Base-by-base conservation (phyloP, 208 protist genomes). In the Acanthamoeba healyi region DNA sequence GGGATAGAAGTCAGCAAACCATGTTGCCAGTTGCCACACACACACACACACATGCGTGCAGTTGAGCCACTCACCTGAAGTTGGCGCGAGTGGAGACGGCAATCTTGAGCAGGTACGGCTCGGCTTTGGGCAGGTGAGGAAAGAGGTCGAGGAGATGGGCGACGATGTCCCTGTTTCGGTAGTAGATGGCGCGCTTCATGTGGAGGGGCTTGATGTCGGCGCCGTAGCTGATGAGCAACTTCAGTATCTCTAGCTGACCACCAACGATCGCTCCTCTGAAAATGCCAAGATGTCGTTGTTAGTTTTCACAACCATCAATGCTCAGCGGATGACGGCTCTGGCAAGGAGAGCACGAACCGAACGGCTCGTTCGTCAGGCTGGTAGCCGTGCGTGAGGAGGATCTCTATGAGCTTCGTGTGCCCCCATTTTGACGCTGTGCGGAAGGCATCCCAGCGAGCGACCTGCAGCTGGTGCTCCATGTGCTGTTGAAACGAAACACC, bases 101-200 rank as follows among this genome's bases (percentile, higher is more conserved):
- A 26, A 81, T 81, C 70, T 81, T 81, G 38, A 81, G 70, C 24
- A 81, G 70, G 70, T 81, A 81, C 36, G 70, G 70, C 40, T 81
- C 70, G 19, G 40, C 70, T 26, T 46, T 32, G 9, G 70, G 70
- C 40, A 81, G 38, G 70, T 81, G 70, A 81, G 70, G 70, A 22
- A 81, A 81, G 40, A 81, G 29, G 19, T 46, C 38, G 70, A 81
- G 70, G 3, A 81, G 36, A 34, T 81, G 70, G 24, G 70, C 70
- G 14, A 81, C 70, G 40, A 81, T 81, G 24, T 81, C 70, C 22
- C 38, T 7, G 40, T 81, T 81, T 7, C 70, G 70, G 40, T 81
- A 81, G 70, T 81, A 81, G 24, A 81, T 81, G 24, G 70, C 70
- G 22, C 70, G 70, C 70, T 81, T 81, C 70, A 81, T 81, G 32